Percentiles rank a stretch among this genome's conserved stretches.
Conservation (phyloP, 139 green algal species). For the Diplosphaera chodatii region DNA sequence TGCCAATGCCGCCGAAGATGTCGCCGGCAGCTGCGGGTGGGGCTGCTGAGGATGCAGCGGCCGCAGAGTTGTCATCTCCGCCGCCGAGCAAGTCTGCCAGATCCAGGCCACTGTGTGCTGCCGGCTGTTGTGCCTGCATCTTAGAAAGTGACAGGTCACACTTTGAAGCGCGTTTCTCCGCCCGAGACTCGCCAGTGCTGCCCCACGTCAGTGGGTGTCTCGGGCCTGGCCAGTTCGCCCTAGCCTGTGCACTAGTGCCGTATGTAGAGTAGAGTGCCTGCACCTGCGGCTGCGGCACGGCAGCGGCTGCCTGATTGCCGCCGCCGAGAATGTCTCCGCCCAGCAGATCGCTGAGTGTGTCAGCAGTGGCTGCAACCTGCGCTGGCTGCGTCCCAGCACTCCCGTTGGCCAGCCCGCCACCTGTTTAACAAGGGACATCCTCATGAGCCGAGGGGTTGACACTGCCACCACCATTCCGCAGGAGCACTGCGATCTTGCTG, state of each 20-base stretch:
- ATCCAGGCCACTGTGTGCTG: conserved; percentile 9
- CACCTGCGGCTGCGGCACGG: neutral
- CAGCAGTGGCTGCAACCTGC: neutral
- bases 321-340: conserved; percentile 10
- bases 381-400: neutral
- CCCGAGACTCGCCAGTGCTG: too few species aligned
- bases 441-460: too few species aligned
- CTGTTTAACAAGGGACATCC: too few species aligned
- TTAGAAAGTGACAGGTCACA: too few species aligned
- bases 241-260: too few species aligned
- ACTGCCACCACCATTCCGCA: too few species aligned
- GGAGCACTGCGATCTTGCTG: too few species aligned
- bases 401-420: conserved; percentile 1
- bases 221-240: too few species aligned
- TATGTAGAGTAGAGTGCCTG: too few species aligned
- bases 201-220: too few species aligned
- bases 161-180: too few species aligned
- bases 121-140: conserved; percentile 15
- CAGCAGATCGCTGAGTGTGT: conserved; percentile 39
- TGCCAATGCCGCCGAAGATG: conserved; percentile 20
- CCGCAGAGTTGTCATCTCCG: neutral
- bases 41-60: neutral
- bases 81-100: conserved; percentile 29
- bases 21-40: conserved; percentile 20
- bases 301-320: neutral